phyloP scores from a whole-genome alignment of 2,329 filamentous ascomycete genomes.

The Orbilia javanica region DNA sequence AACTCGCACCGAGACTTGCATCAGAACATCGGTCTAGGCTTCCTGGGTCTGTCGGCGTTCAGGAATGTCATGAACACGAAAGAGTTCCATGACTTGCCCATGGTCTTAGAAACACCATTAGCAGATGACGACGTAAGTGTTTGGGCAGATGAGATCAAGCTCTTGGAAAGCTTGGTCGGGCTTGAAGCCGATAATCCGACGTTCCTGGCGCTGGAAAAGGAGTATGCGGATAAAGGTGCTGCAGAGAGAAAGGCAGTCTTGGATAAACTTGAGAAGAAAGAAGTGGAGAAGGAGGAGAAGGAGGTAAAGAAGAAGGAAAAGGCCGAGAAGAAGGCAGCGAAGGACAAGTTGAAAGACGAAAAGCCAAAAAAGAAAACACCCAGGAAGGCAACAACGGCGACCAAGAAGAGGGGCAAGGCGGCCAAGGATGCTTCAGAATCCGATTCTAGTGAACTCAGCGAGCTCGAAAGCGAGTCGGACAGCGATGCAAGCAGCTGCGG shows the following conservation, averaged over 20 bases:
- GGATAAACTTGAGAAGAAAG: constrained; percentile 80
- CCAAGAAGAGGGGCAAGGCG: constrained; percentile 12
- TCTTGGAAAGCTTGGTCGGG: constrained; percentile 87
- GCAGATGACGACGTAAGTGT: constrained; percentile 77
- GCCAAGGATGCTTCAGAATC: not conserved
- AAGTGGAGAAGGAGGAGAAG: constrained; percentile 57
- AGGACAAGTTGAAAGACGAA: constrained; percentile 32
- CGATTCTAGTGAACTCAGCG: constrained; percentile 31
- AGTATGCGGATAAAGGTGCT: constrained; percentile 76
- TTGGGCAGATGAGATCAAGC: constrained; percentile 94
- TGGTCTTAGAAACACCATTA: constrained; percentile 97
- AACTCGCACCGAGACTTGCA: constrained; percentile 87
- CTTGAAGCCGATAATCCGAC: constrained; percentile 83
- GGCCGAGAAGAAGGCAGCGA: constrained; percentile 39
- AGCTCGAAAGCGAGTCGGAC: constrained; percentile 25
- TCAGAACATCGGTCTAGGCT: constrained; percentile 96
- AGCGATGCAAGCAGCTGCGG: constrained; percentile 37
- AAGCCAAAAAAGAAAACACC: constrained; percentile 26
- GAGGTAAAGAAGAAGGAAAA: constrained; percentile 46
- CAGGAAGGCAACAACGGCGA: not conserved
- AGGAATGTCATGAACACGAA: constrained; percentile 89
- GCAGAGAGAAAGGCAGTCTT: constrained; percentile 80
- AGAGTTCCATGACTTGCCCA: constrained; percentile 81
- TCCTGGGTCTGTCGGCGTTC: constrained; percentile 89
- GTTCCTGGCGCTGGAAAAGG: constrained; percentile 70